phyloP scores from a whole-genome alignment of 352 stramenopile genomes.

The Phytophthora quininea region DNA sequence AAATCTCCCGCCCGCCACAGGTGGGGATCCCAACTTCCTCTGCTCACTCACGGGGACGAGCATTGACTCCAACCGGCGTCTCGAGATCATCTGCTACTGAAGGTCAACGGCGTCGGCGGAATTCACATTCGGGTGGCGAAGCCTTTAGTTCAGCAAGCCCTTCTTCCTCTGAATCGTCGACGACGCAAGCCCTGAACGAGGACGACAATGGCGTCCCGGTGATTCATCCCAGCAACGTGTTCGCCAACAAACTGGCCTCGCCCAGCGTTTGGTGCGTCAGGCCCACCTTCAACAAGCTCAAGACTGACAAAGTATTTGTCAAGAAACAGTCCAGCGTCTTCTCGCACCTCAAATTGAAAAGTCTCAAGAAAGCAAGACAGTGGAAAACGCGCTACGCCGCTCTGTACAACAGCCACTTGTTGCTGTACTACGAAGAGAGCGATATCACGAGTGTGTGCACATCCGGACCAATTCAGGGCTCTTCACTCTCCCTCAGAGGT shows the following conservation, averaged over 20 bases:
- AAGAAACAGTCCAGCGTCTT: constrained; percentile 86
- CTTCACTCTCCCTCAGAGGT: constrained; percentile 71
- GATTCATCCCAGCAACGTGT: constrained; percentile 6
- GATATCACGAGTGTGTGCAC: constrained; percentile 12
- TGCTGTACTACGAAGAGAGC: constrained; percentile 76
- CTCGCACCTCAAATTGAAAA: constrained; percentile 74
- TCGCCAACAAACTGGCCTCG: constrained; percentile 2
- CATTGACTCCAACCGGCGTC: constrained; percentile 40
- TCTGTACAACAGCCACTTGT: constrained; percentile 64
- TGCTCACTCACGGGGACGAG: constrained; percentile 5
- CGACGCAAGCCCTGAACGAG: constrained; percentile 31
- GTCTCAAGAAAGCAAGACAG: constrained; percentile 57
- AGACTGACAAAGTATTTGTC: constrained; percentile 72
- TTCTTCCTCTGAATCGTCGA: constrained; percentile 39
- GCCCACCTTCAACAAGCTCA: constrained; percentile 61
- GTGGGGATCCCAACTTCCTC: constrained; percentile 30
- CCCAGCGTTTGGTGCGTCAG: constrained; percentile 11
- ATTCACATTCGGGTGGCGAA: constrained; percentile 29
- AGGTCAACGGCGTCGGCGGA: constrained; percentile 16
- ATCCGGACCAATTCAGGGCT: constrained; percentile 33
- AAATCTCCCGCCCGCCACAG: constrained; percentile 50
- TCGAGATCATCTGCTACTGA: constrained; percentile 21
- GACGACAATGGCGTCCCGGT: constrained; percentile 20
- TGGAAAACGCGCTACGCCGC: constrained; percentile 89
- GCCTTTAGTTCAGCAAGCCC: background rate